These are phyloP conservation scores for Saccharomycopsis schoenii DNA, from an alignment of 805 yeast genomes.

Conservation along the genomic window DNA sequence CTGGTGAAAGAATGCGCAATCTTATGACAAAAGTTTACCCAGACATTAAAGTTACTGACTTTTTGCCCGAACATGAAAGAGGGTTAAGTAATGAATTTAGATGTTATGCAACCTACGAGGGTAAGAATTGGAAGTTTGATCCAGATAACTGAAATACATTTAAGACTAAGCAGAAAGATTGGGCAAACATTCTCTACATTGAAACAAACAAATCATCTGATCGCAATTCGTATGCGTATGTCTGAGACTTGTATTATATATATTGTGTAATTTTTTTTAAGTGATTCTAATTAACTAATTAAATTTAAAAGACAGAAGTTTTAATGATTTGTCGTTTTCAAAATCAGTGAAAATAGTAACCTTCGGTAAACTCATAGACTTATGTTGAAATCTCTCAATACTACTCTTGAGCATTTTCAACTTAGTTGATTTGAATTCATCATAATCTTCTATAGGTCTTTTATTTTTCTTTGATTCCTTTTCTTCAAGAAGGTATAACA, in stretches of 20 bases:
- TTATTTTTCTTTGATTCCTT: not conserved
- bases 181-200: too few relatives aligned
- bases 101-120: conserved; percentile 74
- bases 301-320: not conserved
- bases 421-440: conserved; percentile 1
- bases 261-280: too few relatives aligned
- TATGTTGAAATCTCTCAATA: conserved; percentile 1
- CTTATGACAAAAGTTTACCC: conserved; percentile 56
- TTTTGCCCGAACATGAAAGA: conserved; percentile 71
- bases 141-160: not conserved
- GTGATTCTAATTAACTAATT: not conserved
- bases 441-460: not conserved
- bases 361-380: not conserved
- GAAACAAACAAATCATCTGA: too few relatives aligned
- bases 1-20: conserved; percentile 80
- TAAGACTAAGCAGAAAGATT: too few relatives aligned
- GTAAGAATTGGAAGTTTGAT: conserved; percentile 49
- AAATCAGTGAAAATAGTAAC: not conserved
- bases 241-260: not conserved
- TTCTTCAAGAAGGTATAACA: conserved; percentile 5
- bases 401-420: not conserved
- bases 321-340: not conserved
- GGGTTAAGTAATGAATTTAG: conserved; percentile 83
- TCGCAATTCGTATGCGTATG: too few relatives aligned
- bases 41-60: conserved; percentile 52